Base-by-base conservation (phyloP, 305 asterid genomes). In the Fraxinus albicans region DNA sequence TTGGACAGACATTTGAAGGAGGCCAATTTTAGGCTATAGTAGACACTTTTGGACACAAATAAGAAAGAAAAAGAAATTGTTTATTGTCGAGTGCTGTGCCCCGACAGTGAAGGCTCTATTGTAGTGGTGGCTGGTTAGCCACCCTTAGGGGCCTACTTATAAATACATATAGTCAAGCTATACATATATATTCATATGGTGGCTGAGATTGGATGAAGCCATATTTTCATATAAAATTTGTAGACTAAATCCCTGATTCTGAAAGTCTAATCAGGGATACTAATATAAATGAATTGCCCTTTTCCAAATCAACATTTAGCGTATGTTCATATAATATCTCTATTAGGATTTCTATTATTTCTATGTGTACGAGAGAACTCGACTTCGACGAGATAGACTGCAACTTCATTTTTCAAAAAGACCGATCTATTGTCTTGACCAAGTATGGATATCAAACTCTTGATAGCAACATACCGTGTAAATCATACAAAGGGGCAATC, bases 61-160 rank as follows among this genome's bases (percentile, higher is more conserved):
- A 21, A 9, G 6, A 23, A 27, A 38, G 44, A 6, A 6, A 36
- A 12, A 21, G 13, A 33, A 29, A 42, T 19, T 23, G 42, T 36
- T 79, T 58, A 70, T 40, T 42, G 9, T 60, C 13, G 35, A n/a
- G 60, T 9, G 12, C 42, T 2, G n/a, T 10, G 72, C 53, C 65
- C 6, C 13, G 53, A 31, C 58, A 69, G 67, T 36, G 9, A 85
- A 80, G 88, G 92, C 89, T 81, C 76, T 85, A 84, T 88, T 73
- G 96, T 90, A 70, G 93, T 91, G 94, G 96, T 89, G 90, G 93
- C 82, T 85, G 36, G 87, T 55, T 86, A 77, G 90, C 92, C 84
- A 93, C 96, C 93, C 93, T 88, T 86, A 87, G 86, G 89, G 86
- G 88, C 86, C 79, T 86, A 40, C 27, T 6, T 19, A 36, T 47